Evolutionary conservation across 495 filamentous ascomycete species (phyloP), one percentile per base, ranked within the genome.

Genomic region (Staphylotrichum tortipilum): DNA sequence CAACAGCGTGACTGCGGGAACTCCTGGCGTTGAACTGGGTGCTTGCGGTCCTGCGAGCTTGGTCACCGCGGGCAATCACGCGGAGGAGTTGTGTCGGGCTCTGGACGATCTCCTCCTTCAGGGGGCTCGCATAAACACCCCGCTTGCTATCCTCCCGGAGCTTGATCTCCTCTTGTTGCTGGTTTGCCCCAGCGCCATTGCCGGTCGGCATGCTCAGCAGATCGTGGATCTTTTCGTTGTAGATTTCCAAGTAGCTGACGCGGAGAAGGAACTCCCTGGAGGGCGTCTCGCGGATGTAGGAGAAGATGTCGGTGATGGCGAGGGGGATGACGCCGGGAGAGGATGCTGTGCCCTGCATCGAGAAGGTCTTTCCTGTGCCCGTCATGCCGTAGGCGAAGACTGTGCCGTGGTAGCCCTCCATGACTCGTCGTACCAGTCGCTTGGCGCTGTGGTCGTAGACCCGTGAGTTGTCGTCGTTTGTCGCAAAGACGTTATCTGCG

Each of bases 311-410:
- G 41, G 90, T 96, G 57, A 98, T 96, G 45, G 92, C 92, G 19
- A 98, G 75, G 9, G 92, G 92, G 41, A 98, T 98, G 26, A 98
- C 92, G 65, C 92, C 92, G 3, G 92, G 92, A n/a, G 86, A 94
- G 4, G 86, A 88, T 41, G 92, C 89, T 21, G 92, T 98, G 50
- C 92, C 92, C 67, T 98, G 92, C 92, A 98, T 98, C 38, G 90
- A 95, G 57, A 96, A 98, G 9, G 92, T 98, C 67, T 98, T 98
- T 36, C 92, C 92, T 3, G 92, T 98, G 34, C 92, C 92, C 19
- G 92, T 98, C 94, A 97, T 96, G 60, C 92, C 92, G 68, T 98
- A 98, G 17, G 92, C 92, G 60, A 98, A 98, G 14, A 98, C 92
- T 1, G 92, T 98, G 47, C 90, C 92, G 63, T 97, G 91, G 59